phyloP scores from a whole-genome alignment of 371 early-diverging fungal genomes.

The Apophysomyces variabilis region DNA sequence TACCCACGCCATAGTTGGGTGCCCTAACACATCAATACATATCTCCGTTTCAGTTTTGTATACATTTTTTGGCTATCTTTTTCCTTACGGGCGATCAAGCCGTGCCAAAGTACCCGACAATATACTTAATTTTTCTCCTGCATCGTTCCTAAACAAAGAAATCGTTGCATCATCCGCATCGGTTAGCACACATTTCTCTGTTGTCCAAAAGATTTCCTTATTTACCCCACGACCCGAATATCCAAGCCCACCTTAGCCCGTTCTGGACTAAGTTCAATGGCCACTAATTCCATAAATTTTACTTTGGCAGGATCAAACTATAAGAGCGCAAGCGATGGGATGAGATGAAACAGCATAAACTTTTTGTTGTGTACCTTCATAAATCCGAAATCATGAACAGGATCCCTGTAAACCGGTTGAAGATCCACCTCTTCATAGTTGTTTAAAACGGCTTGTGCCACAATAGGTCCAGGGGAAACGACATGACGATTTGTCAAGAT shows the following conservation, averaged over 20 bases:
- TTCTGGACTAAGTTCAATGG: constrained; percentile 76
- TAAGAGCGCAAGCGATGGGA: too few relatives aligned
- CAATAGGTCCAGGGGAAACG: constrained; percentile 84
- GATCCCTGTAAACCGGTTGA: constrained; percentile 78
- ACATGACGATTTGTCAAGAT: constrained; percentile 91
- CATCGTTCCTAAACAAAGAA: constrained; percentile 23
- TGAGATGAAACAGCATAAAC: too few relatives aligned
- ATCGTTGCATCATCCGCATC: not conserved
- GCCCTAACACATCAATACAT: constrained; percentile 35
- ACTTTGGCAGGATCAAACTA: constrained; percentile 79
- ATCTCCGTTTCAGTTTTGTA: not conserved
- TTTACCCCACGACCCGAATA: constrained; percentile 77
- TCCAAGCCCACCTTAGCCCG: constrained; percentile 81
- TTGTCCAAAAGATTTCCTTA: constrained; percentile 5
- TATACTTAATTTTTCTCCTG: constrained; percentile 35
- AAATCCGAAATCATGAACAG: constrained; percentile 92
- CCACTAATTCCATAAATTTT: constrained; percentile 73
- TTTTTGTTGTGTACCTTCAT: constrained; percentile 47
- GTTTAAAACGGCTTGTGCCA: constrained; percentile 79
- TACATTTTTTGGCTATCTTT: too few relatives aligned
- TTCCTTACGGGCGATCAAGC: constrained; percentile 62
- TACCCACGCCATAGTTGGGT: constrained; percentile 73
- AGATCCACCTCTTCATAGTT: constrained; percentile 90
- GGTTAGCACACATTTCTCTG: not conserved
- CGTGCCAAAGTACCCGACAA: constrained; percentile 78